phyloP scores from a whole-genome alignment of 192 early-diverging fungal species.

The Gaertneriomyces sp. region DNA sequence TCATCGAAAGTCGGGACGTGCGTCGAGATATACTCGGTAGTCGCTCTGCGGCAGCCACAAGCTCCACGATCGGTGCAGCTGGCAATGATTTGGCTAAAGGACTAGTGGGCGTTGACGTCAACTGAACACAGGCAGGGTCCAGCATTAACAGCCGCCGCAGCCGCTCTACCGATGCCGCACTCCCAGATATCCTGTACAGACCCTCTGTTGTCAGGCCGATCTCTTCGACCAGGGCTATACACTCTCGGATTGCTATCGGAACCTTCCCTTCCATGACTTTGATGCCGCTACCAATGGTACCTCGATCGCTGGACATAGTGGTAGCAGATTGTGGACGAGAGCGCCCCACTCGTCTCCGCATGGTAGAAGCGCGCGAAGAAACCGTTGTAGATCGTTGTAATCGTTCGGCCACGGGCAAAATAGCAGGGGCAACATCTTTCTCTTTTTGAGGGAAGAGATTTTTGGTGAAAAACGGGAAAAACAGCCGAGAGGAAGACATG shows the following conservation, averaged over 20 bases:
- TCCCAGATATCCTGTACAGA: constrained; percentile 51
- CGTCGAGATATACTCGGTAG: constrained; percentile 23
- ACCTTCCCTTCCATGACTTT: constrained; percentile 32
- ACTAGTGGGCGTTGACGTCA: constrained; percentile 27
- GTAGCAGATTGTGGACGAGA: constrained; percentile 27
- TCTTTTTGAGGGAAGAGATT: constrained; percentile 24
- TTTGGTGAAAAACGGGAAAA: constrained; percentile 34
- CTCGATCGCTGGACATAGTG: constrained; percentile 26
- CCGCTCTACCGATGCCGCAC: constrained; percentile 35
- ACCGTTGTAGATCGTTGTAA: constrained; percentile 34
- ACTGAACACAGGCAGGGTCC: constrained; percentile 39
- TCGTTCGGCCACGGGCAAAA: constrained; percentile 17
- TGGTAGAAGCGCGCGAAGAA: constrained; percentile 32
- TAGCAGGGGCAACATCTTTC: constrained; percentile 9
- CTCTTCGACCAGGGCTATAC: constrained; percentile 47
- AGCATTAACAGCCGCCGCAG: constrained; percentile 38
- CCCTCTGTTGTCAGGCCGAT: constrained; percentile 53
- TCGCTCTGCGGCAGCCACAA: constrained; percentile 20
- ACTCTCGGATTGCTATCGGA: constrained; percentile 44
- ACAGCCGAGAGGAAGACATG: constrained; percentile 16
- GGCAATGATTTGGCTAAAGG: constrained; percentile 17
- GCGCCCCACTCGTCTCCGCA: constrained; percentile 38
- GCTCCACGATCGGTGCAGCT: constrained; percentile 18
- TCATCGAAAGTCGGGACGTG: constrained; percentile 39
- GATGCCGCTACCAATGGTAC: constrained; percentile 31